Evolutionary conservation across 306 rosid species (phyloP).

Genomic region (Acacia melanoxylon): DNA sequence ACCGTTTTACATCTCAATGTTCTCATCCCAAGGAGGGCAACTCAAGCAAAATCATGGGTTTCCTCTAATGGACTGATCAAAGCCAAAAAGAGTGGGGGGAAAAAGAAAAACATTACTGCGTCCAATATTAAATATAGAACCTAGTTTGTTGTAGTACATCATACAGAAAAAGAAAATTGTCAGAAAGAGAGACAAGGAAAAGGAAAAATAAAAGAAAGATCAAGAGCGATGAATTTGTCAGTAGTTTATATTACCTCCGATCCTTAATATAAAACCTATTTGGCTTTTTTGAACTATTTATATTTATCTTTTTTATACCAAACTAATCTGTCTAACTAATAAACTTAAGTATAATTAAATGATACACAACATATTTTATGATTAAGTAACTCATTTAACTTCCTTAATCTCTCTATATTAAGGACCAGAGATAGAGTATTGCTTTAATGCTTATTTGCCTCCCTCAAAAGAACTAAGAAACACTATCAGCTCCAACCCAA

Average conservation of each 20-base stretch:
- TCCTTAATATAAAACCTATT: neutral
- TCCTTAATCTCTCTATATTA: too few species aligned
- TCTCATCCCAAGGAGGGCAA: neutral
- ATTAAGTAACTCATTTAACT: too few species aligned
- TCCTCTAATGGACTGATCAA: too few species aligned
- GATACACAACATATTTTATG: too few species aligned
- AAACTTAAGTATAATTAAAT: too few species aligned
- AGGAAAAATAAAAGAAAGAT: neutral
- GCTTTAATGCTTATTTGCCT: neutral
- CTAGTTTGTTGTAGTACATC: neutral
- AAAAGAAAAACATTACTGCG: too few species aligned
- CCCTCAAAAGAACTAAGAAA: slow-evolving; percentile 30
- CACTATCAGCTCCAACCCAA: slow-evolving; percentile 65
- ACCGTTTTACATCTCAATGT: neutral
- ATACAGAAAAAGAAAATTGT: neutral
- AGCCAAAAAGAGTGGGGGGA: too few species aligned
- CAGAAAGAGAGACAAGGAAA: neutral
- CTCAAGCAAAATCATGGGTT: neutral
- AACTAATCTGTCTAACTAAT: too few species aligned
- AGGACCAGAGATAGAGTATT: too few species aligned
- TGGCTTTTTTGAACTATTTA: neutral
- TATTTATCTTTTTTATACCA: too few species aligned
- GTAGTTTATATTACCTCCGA: neutral
- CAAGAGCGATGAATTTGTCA: neutral
- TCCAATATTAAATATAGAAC: too few species aligned